Evolutionary conservation across 495 filamentous ascomycete species (phyloP).

Genomic region (Aspergillus homomorphus): DNA sequence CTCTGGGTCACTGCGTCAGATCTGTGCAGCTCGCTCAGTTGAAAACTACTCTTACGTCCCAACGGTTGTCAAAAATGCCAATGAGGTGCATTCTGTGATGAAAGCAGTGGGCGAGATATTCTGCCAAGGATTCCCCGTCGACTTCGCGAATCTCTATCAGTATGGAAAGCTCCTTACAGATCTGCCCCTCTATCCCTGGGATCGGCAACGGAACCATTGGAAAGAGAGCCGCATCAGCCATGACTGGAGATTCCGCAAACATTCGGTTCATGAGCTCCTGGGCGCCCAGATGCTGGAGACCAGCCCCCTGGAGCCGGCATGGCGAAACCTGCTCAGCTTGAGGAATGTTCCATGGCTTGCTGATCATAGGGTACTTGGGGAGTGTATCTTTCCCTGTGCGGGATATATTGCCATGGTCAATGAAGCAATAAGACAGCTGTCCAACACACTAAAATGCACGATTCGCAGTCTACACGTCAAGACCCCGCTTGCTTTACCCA

Average conservation of each 20-base stretch:
- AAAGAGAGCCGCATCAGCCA: conserved; percentile 39
- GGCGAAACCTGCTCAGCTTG: conserved; percentile 44
- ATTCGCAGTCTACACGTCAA: no score
- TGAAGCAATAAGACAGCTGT: conserved; percentile 40
- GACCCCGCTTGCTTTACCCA: no score
- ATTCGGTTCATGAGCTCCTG: conserved; percentile 41
- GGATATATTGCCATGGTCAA: conserved; percentile 46
- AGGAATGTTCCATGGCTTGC: conserved; percentile 44
- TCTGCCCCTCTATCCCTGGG: conserved; percentile 51
- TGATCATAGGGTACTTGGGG: conserved; percentile 37
- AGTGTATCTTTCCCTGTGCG: conserved; percentile 45
- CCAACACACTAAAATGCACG: no score
- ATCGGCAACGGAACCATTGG: conserved; percentile 41
- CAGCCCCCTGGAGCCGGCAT: conserved; percentile 38
- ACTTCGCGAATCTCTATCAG: conserved; percentile 28
- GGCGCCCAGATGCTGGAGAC: conserved; percentile 37
- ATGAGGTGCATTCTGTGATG: no score
- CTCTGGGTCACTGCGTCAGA: conserved; percentile 4
- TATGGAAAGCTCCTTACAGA: conserved; percentile 28
- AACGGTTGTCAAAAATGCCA: no score
- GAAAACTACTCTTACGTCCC: no score
- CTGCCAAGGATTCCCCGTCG: conserved; percentile 21
- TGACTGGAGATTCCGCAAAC: conserved; percentile 44
- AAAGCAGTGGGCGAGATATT: conserved; percentile 31
- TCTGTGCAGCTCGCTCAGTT: no score